Conservation (phyloP, 345 rosid species). For the Eucalyptus curtisii region DNA sequence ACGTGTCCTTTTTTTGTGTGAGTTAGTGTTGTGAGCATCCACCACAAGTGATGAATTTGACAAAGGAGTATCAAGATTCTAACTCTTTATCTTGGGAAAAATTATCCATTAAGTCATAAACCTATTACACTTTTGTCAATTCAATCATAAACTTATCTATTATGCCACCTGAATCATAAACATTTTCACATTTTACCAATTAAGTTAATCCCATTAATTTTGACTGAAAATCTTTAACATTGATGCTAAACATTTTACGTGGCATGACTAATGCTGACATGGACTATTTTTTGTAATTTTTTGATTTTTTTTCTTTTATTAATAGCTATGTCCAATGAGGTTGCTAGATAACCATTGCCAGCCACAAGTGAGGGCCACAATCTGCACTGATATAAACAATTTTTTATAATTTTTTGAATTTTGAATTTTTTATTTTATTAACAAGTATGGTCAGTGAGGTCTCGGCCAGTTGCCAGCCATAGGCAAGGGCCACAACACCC, state of each 20-base stretch:
- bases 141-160: too few relatives aligned
- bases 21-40: neutral
- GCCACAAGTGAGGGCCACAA: too few relatives aligned
- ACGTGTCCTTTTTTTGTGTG: neutral
- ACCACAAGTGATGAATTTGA: neutral
- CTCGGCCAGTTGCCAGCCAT: neutral
- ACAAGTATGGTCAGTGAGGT: neutral
- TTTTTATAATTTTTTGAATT: neutral
- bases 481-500: neutral
- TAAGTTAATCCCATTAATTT: neutral
- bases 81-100: neutral
- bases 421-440: neutral
- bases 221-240: accelerated
- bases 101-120: too few relatives aligned
- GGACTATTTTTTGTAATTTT: neutral
- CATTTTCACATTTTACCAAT: neutral
- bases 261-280: accelerated
- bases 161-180: accelerated
- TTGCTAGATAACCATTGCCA: neutral
- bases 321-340: neutral
- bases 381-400: neutral
- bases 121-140: too few relatives aligned
- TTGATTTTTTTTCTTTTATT: neutral
- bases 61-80: neutral
- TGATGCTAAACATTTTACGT: neutral